A percentile compares a stretch with the other conserved stretches of the same genome.
These are phyloP conservation scores for Draba incana DNA, from an alignment of 345 rosid species.

Conservation along the genomic window DNA sequence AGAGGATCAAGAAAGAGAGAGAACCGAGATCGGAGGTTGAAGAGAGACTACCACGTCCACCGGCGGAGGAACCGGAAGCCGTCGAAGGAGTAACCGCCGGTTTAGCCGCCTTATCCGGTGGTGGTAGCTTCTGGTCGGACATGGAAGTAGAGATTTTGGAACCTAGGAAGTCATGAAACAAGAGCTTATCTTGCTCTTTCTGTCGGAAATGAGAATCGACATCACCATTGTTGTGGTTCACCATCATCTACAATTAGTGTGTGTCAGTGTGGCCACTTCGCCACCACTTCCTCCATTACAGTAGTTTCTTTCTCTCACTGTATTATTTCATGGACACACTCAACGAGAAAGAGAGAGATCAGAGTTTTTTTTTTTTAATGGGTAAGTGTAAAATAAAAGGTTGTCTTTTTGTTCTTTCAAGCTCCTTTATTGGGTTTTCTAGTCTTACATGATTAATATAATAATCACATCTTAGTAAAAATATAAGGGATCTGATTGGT, in stretches of 20 bases:
- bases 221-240: slow-evolving; percentile 46
- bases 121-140: slow-evolving; percentile 43
- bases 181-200: slow-evolving; percentile 55
- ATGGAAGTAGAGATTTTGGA: slow-evolving; percentile 52
- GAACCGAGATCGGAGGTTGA: slow-evolving; percentile 84
- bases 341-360: slow-evolving; percentile 30
- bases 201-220: slow-evolving; percentile 33
- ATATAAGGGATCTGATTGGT: too few species aligned
- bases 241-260: slow-evolving; percentile 42
- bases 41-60: slow-evolving; percentile 66
- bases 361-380: slow-evolving; percentile 26
- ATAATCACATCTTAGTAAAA: too few species aligned
- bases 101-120: slow-evolving; percentile 33
- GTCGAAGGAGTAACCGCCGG: slow-evolving; percentile 53
- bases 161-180: slow-evolving; percentile 92
- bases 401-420: slow-evolving; percentile 35
- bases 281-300: slow-evolving; percentile 44
- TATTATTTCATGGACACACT: slow-evolving; percentile 37
- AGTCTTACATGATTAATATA: slow-evolving; percentile 9
- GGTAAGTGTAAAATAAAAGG: slow-evolving; percentile 27
- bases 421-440: slow-evolving; percentile 35
- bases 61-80: slow-evolving; percentile 60
- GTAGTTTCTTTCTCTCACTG: slow-evolving; percentile 24
- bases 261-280: slow-evolving; percentile 53
- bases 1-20: slow-evolving; percentile 27